Evolutionary conservation across 2,329 filamentous ascomycete genomes (phyloP), one percentile per base, ranked within the genome.

Genomic region (Grosmannia clavigera): DNA sequence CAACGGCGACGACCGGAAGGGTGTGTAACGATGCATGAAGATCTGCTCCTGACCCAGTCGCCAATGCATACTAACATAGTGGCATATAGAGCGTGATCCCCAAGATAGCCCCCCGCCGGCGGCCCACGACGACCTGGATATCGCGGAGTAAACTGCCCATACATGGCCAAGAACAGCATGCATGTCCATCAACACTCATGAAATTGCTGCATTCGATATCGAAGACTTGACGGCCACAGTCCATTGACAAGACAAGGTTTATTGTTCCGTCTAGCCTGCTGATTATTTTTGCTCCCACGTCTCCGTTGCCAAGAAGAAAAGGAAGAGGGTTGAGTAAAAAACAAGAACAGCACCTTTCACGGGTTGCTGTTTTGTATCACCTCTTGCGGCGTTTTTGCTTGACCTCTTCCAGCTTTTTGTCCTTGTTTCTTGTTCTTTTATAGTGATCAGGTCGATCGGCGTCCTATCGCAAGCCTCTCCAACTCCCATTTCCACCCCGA

Each of bases 101-200:
- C 52, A 55, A 63, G 90, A 95, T 66, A 90, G 88, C 68, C 87
- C 90, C 67, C 86, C 89, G 63, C 85, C 89, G 64, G 86, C 89
- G 64, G 86, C 85, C 67, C 90, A 96, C 70, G 94, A 99, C 73
- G 94, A 99, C 71, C 83, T 97, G 71, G 94, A 99, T 73, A 92
- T 94, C 70, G 92, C 92, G 69, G 94, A 97, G 76, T 86, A 78
- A 65, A 52, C 12, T 4, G 40, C 10, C 55, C 50, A 43, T 46
- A 57, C 35, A 43, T 43, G 29, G 25, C 48, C 11, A 51, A 27
- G 22, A 51, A 51, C 7, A 27, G 25, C 22, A 27, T 7, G 22
- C 51, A 33, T 22, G 43, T 9, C 6, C 19, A n/a, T 46, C 43
- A 7, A 19, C 43, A 46, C 43, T n/a, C 22, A n/a, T 40, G 11